Evolutionary conservation across 257 asterid genomes (phyloP).

Genomic region (Ajuga chamaepitys): DNA sequence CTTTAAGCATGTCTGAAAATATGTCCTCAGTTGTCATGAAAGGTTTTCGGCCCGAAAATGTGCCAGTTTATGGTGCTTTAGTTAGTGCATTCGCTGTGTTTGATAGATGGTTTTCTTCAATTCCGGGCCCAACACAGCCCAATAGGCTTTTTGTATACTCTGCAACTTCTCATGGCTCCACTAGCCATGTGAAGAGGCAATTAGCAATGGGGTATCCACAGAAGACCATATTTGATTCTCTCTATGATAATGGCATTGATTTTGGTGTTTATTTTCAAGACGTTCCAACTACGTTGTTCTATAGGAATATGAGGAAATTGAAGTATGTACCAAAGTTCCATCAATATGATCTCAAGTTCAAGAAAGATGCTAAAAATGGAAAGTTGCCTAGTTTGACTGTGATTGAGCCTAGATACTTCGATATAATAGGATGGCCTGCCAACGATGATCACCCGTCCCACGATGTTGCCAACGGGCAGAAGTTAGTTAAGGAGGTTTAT

Average conservation of each 20-base stretch:
- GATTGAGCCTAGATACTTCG: slow-evolving; percentile 66
- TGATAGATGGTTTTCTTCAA: slow-evolving; percentile 57
- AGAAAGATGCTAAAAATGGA: slow-evolving; percentile 51
- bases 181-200: slow-evolving; percentile 38
- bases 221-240: slow-evolving; percentile 52
- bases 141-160: slow-evolving; percentile 55
- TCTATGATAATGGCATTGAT: slow-evolving; percentile 36
- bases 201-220: slow-evolving; percentile 55
- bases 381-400: slow-evolving; percentile 50
- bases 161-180: slow-evolving; percentile 69
- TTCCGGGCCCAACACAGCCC: slow-evolving; percentile 75
- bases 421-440: slow-evolving; percentile 39
- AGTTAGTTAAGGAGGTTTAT: slow-evolving; percentile 57
- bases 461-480: slow-evolving; percentile 69
- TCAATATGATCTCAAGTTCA: slow-evolving; percentile 44
- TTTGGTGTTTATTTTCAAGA: slow-evolving; percentile 57
- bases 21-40: slow-evolving; percentile 51
- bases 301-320: slow-evolving; percentile 51
- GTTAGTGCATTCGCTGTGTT: slow-evolving; percentile 50
- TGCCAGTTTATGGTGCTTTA: slow-evolving; percentile 36
- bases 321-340: slow-evolving; percentile 53
- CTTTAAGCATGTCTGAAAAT: slow-evolving; percentile 31
- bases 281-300: slow-evolving; percentile 52
- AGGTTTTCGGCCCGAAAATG: slow-evolving; percentile 47
- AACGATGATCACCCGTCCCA: slow-evolving; percentile 81